Conservation (phyloP, 2,329 filamentous ascomycete genomes). For the Pseudogymnoascus sp. region DNA sequence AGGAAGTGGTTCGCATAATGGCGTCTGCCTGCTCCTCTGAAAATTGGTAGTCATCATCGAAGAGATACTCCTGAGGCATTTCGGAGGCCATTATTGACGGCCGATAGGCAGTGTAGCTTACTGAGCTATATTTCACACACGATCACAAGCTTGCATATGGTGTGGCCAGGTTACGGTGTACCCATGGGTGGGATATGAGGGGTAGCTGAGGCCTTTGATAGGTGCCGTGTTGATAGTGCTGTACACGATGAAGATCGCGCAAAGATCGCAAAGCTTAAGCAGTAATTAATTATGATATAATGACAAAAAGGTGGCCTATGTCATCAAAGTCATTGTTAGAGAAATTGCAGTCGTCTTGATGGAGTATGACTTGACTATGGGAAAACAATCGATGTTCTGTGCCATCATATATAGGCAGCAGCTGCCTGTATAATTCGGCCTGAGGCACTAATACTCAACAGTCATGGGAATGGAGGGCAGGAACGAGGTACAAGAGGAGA, state of each 20-base stretch:
- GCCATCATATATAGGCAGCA: neutral
- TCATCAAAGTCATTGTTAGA: neutral
- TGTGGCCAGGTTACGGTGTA: neutral
- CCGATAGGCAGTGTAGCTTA: no score
- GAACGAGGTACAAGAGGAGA: neutral
- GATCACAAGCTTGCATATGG: neutral
- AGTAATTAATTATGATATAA: neutral
- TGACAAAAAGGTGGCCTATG: neutral
- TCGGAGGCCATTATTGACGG: no score
- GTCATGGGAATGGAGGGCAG: neutral
- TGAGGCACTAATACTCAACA: neutral
- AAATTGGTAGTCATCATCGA: neutral
- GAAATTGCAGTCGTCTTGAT: neutral
- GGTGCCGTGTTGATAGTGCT: neutral
- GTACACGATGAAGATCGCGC: neutral
- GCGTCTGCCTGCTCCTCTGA: neutral
- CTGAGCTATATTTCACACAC: neutral
- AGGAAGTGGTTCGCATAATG: neutral
- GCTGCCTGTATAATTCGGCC: neutral
- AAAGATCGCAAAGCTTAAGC: neutral
- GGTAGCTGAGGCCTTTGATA: neutral
- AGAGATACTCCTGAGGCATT: neutral
- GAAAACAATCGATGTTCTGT: no score
- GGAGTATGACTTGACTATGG: neutral
- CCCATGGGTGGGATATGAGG: neutral